phyloP scores from a whole-genome alignment of 257 asterid species.

The Solanum sejunctum region DNA sequence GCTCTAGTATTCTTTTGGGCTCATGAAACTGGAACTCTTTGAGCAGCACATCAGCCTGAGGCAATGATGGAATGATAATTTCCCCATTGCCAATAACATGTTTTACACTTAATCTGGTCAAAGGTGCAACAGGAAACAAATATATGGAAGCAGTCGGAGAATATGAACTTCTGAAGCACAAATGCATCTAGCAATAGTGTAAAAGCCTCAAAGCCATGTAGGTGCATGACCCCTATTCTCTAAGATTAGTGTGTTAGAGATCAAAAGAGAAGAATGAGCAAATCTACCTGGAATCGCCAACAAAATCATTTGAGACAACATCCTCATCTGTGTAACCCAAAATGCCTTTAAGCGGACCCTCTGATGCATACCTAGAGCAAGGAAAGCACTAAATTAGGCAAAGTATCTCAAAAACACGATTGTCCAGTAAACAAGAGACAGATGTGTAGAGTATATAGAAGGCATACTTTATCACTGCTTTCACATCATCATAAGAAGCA shows the following conservation, averaged over 20 bases:
- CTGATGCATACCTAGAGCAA: conserved; percentile 71
- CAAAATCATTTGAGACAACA: conserved; percentile 94
- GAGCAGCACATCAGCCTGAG: neutral
- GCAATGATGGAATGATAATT: neutral
- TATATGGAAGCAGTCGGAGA: neutral
- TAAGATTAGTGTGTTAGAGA: neutral
- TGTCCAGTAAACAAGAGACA: neutral
- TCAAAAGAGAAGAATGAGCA: neutral
- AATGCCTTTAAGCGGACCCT: conserved; percentile 83
- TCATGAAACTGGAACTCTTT: neutral
- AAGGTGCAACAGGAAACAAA: neutral
- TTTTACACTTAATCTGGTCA: neutral
- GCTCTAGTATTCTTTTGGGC: neutral
- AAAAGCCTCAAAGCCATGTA: neutral
- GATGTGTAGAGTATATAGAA: neutral
- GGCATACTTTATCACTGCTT: conserved; percentile 78
- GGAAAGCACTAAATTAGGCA: neutral
- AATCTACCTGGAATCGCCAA: conserved; percentile 84
- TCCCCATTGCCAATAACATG: neutral
- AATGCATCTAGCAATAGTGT: neutral
- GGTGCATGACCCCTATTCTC: neutral
- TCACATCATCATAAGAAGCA: conserved; percentile 94
- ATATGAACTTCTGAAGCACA: neutral
- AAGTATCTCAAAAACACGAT: neutral
- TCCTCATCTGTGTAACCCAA: conserved; percentile 98